phyloP scores from a whole-genome alignment of 176 grass and related monocot genomes.

The Saccharum officinarum region DNA sequence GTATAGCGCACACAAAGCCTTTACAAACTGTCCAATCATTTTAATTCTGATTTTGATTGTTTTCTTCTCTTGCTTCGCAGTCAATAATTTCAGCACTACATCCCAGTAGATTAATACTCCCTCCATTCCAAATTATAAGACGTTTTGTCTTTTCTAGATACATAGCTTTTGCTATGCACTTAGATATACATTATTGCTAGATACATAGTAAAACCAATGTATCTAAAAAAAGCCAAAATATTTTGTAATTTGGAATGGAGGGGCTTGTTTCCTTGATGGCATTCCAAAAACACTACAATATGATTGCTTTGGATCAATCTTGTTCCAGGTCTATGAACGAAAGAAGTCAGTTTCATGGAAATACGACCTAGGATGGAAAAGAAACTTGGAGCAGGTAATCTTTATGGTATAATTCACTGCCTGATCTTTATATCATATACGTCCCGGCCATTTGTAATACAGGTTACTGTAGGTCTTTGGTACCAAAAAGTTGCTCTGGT shows the following conservation, averaged over 20 bases:
- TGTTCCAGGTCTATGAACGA: slow-evolving; percentile 67
- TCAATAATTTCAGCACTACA: neutral
- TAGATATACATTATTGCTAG: too few relatives aligned
- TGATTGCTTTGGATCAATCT: neutral
- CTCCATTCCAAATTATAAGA: too few relatives aligned
- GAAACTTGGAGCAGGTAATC: slow-evolving; percentile 80
- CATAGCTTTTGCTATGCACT: too few relatives aligned
- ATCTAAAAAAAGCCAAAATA: too few relatives aligned
- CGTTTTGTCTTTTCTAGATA: too few relatives aligned
- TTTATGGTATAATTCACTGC: neutral
- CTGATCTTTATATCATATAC: slow-evolving; percentile 4
- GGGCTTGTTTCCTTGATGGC: neutral
- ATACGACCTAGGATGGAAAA: slow-evolving; percentile 79
- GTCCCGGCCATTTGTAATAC: neutral
- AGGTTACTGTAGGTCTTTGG: slow-evolving; percentile 69
- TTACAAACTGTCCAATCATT: neutral
- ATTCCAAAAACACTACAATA: slow-evolving; percentile 17
- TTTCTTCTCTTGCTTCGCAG: neutral
- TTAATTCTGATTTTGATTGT: neutral
- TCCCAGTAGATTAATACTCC: neutral
- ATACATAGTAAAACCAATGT: too few relatives aligned
- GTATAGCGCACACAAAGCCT: neutral
- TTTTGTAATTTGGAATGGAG: too few relatives aligned
- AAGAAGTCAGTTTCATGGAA: slow-evolving; percentile 67
- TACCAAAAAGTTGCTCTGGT: slow-evolving; percentile 80